Percentiles rank a stretch among this genome's conserved stretches.
Evolutionary conservation across 192 early-diverging fungal genomes (phyloP).

Genomic region (Mortierella alpina): DNA sequence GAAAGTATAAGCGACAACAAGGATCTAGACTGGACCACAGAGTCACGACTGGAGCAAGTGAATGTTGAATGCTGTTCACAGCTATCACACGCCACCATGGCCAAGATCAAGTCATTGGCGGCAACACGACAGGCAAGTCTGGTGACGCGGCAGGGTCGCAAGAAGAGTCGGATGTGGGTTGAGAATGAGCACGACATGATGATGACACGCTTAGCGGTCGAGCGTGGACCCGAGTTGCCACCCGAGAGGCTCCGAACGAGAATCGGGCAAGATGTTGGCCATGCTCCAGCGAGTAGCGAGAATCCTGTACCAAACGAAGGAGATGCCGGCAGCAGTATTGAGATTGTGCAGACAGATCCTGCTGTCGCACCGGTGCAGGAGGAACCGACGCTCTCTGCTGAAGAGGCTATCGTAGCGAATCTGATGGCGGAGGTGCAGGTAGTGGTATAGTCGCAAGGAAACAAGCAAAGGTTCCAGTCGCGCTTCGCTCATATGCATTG

Average conservation of each 20-base stretch:
- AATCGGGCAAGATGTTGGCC: no score
- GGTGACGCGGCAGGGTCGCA: conserved; percentile 15
- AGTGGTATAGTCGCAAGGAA: no score
- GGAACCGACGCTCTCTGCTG: no score
- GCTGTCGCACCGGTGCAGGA: no score
- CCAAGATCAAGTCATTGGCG: conserved; percentile 18
- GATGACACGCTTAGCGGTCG: conserved; percentile 42
- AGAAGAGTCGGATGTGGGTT: conserved; percentile 45
- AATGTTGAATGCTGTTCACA: conserved; percentile 41
- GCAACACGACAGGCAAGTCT: conserved; percentile 11
- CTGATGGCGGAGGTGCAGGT: no score
- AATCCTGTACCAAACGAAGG: no score
- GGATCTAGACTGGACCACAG: conserved; percentile 15
- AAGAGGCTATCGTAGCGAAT: no score
- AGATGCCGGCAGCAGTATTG: no score
- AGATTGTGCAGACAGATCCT: no score
- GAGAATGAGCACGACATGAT: conserved; percentile 56
- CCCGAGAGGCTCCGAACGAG: neutral
- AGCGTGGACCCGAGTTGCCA: conserved; percentile 22
- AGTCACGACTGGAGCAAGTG: conserved; percentile 40
- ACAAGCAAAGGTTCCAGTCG: no score
- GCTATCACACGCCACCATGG: conserved; percentile 29
- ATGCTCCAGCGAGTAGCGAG: no score
- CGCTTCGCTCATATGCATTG: no score
- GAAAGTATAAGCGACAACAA: neutral